Base-by-base conservation (phyloP, 169 alveolate species). In the Cryptosporidium ryanae region DNA sequence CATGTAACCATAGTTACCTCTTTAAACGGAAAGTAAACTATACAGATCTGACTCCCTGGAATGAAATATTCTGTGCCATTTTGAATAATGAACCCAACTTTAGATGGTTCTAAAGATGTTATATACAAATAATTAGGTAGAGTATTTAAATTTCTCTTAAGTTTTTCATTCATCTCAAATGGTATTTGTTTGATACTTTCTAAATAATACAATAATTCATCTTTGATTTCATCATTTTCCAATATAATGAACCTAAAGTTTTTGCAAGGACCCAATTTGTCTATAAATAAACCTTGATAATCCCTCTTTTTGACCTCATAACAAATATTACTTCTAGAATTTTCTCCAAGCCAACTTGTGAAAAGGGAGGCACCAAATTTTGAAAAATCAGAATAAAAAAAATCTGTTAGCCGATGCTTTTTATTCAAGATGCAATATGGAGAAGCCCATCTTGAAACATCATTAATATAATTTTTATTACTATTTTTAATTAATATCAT, bases 1-100 rank as follows among this genome's bases (percentile, higher is more conserved):
- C 87, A 76, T 23, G 17, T 76, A 55, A 76, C 54, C 2, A 17
- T n/a, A 18, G 50, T 48, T 3, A 17, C 12, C 2, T 55, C 49
- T 10, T 57, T 61, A 18, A 70, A 38, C 1, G 87, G 76, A 10
- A 76, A 76, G 48, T 76, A 76, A 38, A 76, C 38, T 1, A 76
- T 32, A 32, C 76, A 67, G 5, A 76, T 61, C 25, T 76, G 29
- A 46, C 87, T 76, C 71, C 76, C 87, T 21, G 87, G 87, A 55
- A 68, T 76, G 32, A 21, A 38, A 1, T 31, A 21, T 38, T 76
- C 64, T 59, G 87, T 44, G 12, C 34, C 43, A 43, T 59, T 55
- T n/a, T 61, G 43, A 15, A 76, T 43, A 59, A 44, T 5, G 27
- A 43, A 59, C 21, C 67, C 65, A 2, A 34, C 29, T 29, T 68